A percentile compares a stretch with the other conserved stretches of the same genome.
Conservation (phyloP, 768 basidiomycete species). For the Boletus bicolor region DNA sequence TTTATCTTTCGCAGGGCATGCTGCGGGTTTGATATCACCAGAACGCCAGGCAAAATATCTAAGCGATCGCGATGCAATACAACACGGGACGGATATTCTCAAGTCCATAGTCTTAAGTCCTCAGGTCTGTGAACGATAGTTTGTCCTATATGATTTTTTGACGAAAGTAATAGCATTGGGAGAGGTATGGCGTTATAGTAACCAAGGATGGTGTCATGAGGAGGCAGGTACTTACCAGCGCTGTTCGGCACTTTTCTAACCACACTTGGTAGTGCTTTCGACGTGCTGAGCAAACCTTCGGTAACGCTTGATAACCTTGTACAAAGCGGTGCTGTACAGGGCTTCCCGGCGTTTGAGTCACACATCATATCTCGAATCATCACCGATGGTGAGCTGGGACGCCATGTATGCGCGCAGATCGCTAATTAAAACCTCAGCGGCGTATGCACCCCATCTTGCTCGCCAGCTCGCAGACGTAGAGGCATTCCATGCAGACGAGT, state of each 20-base stretch:
- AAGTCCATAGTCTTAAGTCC: conserved; percentile 37
- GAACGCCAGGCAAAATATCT: conserved; percentile 43
- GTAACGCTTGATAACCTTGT: conserved; percentile 44
- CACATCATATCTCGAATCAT: conserved; percentile 56
- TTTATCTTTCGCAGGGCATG: conserved; percentile 31
- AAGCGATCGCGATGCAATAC: conserved; percentile 33
- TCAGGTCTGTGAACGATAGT: conserved; percentile 29
- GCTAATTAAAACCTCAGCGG: conserved; percentile 39
- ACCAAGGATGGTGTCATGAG: conserved; percentile 41
- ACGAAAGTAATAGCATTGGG: conserved; percentile 38
- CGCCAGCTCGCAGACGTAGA: conserved; percentile 77
- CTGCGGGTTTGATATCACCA: conserved; percentile 41
- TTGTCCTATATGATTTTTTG: background rate
- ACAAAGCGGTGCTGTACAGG: conserved; percentile 39
- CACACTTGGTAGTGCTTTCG: conserved; percentile 57
- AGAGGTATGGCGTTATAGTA: conserved; percentile 38
- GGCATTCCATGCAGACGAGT: conserved; percentile 74
- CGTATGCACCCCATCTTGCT: conserved; percentile 57
- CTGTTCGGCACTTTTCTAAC: background rate
- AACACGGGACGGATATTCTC: conserved; percentile 34
- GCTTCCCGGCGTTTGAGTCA: conserved; percentile 47
- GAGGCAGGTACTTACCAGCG: conserved; percentile 32
- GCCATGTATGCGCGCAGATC: background rate
- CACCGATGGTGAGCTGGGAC: conserved; percentile 57
- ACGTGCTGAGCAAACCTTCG: conserved; percentile 61